Base-by-base conservation (phyloP, 2,329 filamentous ascomycete species). In the Aspergillus persii region DNA sequence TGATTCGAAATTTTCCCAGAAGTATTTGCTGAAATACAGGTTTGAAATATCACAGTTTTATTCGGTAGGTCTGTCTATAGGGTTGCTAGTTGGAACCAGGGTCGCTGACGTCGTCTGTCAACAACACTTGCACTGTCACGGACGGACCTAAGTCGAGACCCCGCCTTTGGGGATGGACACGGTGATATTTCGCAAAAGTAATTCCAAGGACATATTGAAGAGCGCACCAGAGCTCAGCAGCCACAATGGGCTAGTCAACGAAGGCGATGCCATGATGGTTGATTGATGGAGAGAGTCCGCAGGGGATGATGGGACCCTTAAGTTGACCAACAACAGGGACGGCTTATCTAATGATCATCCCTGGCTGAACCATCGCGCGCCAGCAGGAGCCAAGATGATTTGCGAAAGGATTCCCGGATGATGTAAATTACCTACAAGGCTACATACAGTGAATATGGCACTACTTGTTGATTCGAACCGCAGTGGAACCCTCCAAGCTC, bases 101-200 rank as follows among this genome's bases (percentile, higher is more conserved):
- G 59, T 58, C 57, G 61, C 53, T 39, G 54, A 56, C 33, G 57
- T 55, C 59, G 56, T 60, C 53, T 61, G 31, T 63, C 63, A 63
- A 62, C 64, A 61, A 59, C 58, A 54, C 58, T 59, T 59, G 66
- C 57, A 61, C 59, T 41, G 55, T 59, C 58, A 61, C 53, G 46
- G 53, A 60, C 55, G 61, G 59, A 49, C 58, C 56, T 68, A 73
- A 61, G 64, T 68, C 63, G 61, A 65, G 54, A 69, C 73, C 71
- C 73, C 73, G 59, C 65, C 69, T 56, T 71, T 74, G 68, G 71
- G 71, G 71, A 62, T 67, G 56, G 61, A 58, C 46, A 63, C 58
- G 29, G 58, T 61, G 29, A 27, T 15, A 52, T 50, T 11, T 53
- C 46, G 36, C 48, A 50, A 51, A 41, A 49, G 55, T 23, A 54